Conservation (phyloP, 2,329 filamentous ascomycete genomes). For the Teratosphaeria zuluensis region DNA sequence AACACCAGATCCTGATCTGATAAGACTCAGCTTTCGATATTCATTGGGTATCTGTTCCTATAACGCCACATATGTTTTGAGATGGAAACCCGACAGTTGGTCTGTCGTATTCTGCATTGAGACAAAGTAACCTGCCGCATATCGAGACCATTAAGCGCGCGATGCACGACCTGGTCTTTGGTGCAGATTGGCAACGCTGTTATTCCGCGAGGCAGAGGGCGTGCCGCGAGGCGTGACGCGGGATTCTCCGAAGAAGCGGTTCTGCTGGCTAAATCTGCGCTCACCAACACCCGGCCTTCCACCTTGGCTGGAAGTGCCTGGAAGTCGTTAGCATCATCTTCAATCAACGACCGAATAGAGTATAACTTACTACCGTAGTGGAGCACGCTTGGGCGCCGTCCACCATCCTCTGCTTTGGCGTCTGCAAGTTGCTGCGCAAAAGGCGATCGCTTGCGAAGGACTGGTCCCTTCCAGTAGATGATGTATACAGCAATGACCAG, state of each 20-base stretch:
- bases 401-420: slow-evolving; percentile 11
- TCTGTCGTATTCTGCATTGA: too few species aligned
- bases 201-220: slow-evolving; percentile 16
- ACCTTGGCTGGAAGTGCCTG: background rate
- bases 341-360: background rate
- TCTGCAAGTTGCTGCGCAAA: slow-evolving; percentile 41
- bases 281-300: slow-evolving; percentile 12
- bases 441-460: slow-evolving; percentile 40
- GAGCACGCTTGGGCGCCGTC: slow-evolving; percentile 15
- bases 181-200: slow-evolving; percentile 9
- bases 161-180: background rate
- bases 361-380: slow-evolving; percentile 14
- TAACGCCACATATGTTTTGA: too few species aligned
- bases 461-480: slow-evolving; percentile 48
- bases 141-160: background rate
- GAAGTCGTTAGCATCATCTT: background rate
- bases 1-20: too few species aligned
- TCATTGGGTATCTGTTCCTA: too few species aligned
- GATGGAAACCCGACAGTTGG: too few species aligned
- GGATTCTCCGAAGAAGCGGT: slow-evolving; percentile 22
- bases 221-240: slow-evolving; percentile 19
- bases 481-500: slow-evolving; percentile 47
- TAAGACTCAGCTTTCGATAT: too few species aligned
- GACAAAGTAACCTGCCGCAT: background rate
- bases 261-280: slow-evolving; percentile 18